Evolutionary conservation across 805 yeast genomes (phyloP).

Genomic region (Zygosaccharomyces bailii): DNA sequence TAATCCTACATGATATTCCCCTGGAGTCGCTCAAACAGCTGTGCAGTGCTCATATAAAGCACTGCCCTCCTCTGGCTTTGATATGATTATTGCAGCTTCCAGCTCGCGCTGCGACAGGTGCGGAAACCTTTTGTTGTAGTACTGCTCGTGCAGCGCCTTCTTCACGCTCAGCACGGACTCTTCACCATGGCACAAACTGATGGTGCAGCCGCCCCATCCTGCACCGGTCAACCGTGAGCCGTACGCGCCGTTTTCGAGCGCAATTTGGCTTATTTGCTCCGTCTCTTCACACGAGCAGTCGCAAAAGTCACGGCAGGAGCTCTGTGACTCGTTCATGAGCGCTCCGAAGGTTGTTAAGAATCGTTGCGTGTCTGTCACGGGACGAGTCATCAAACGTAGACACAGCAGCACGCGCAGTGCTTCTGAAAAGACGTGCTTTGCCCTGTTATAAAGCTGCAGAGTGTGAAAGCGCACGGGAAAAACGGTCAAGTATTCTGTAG

Average conservation of each 20-base stretch:
- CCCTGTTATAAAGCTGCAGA: constrained; percentile 54
- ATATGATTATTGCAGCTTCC: constrained; percentile 49
- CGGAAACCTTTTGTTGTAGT: constrained; percentile 50
- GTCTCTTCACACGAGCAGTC: constrained; percentile 57
- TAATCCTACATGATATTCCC: too few relatives aligned
- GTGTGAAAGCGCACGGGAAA: constrained; percentile 56
- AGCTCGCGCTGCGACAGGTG: constrained; percentile 44
- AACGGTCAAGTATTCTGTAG: constrained; percentile 44
- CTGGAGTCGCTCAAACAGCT: neutral
- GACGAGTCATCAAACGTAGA: constrained; percentile 39
- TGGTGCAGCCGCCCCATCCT: constrained; percentile 74
- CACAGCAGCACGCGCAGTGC: constrained; percentile 55
- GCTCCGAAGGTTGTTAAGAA: constrained; percentile 48
- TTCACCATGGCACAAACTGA: constrained; percentile 48
- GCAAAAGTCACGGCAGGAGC: constrained; percentile 45
- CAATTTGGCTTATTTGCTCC: constrained; percentile 52
- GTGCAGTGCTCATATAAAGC: constrained; percentile 23
- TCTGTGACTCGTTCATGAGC: constrained; percentile 59
- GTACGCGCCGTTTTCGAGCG: constrained; percentile 50
- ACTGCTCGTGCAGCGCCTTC: constrained; percentile 49
- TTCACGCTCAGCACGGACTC: constrained; percentile 35
- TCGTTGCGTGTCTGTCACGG: constrained; percentile 22
- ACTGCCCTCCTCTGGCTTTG: constrained; percentile 56
- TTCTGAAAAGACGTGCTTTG: constrained; percentile 62
- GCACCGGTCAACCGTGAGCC: constrained; percentile 79